Conservation (phyloP, 179 eudicot genomes). For the Dionaea muscipula region DNA sequence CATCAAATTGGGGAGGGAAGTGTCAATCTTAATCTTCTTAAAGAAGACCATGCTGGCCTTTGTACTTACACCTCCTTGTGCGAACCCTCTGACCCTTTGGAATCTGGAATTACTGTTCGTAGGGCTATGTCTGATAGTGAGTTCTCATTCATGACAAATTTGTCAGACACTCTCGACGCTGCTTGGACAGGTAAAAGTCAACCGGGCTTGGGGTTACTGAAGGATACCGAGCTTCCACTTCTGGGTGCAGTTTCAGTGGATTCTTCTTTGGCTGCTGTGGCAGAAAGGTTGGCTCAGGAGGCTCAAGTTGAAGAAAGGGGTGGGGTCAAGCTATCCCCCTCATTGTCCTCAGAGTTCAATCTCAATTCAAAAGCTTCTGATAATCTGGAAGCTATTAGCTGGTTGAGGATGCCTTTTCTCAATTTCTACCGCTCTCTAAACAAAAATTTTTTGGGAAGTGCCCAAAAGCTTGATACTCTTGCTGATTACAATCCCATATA, state of each 20-base stretch:
- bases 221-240: conserved; percentile 26
- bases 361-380: conserved; percentile 39
- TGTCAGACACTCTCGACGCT: conserved; percentile 81
- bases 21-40: conserved; percentile 16
- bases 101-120: conserved; percentile 25
- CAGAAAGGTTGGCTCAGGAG: conserved; percentile 43
- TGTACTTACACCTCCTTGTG: conserved; percentile 13
- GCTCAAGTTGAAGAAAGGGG: conserved; percentile 30
- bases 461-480: conserved; percentile 55
- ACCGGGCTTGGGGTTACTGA: conserved; percentile 28
- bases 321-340: conserved; percentile 21
- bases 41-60: conserved; percentile 20
- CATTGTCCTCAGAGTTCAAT: conserved; percentile 24
- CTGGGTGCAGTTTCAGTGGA: conserved; percentile 35
- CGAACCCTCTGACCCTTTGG: conserved; percentile 27
- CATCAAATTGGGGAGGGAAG: conserved; percentile 17
- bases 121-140: conserved; percentile 56
- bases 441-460: conserved; percentile 40
- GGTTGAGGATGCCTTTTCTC: conserved; percentile 73
- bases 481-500: conserved; percentile 57
- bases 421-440: conserved; percentile 60
- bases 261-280: conserved; percentile 30
- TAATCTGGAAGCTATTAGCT: conserved; percentile 43
- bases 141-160: conserved; percentile 26
- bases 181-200: conserved; percentile 83